Evolutionary conservation across 139 green algal genomes (phyloP).

Genomic region (Desmodesmus armatus): DNA sequence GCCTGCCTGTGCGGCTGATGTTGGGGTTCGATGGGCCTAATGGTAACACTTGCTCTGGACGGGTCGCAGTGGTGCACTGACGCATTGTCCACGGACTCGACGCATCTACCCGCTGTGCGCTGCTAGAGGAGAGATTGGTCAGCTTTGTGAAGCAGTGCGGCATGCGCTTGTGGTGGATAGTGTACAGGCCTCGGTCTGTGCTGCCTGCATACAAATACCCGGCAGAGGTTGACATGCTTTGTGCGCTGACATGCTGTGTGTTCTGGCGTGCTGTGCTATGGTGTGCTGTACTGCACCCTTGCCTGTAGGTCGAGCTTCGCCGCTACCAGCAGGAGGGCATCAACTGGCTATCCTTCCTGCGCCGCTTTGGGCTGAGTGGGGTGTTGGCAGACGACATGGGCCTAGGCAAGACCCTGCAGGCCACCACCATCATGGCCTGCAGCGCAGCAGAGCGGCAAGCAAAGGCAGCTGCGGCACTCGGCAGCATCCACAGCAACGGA

Average conservation of each 20-base stretch:
- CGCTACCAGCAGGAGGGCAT: conserved; percentile 97
- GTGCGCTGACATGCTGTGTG: too few relatives aligned
- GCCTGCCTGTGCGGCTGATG: too few relatives aligned
- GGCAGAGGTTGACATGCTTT: not conserved
- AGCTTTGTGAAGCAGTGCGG: too few relatives aligned
- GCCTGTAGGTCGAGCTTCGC: conserved; percentile 72
- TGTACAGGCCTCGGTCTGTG: not conserved
- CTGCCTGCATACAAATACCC: not conserved
- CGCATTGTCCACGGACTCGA: too few relatives aligned
- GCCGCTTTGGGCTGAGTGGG: conserved; percentile 92
- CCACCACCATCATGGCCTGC: conserved; percentile 82
- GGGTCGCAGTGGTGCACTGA: too few relatives aligned
- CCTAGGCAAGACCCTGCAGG: conserved; percentile 71
- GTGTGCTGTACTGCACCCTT: not conserved
- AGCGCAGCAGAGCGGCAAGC: conserved; percentile 34
- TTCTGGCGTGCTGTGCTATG: not conserved
- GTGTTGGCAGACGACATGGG: conserved; percentile 98
- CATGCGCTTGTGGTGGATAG: too few relatives aligned
- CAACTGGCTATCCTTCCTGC: conserved; percentile 98
- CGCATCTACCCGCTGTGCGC: too few relatives aligned
- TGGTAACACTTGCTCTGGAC: too few relatives aligned
- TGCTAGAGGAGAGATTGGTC: too few relatives aligned
- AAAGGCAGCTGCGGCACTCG: conserved; percentile 25
- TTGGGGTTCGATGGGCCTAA: too few relatives aligned
- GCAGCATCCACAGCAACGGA: not conserved